phyloP scores from a whole-genome alignment of 306 rosid species.

The Oemleria cerasiformis region DNA sequence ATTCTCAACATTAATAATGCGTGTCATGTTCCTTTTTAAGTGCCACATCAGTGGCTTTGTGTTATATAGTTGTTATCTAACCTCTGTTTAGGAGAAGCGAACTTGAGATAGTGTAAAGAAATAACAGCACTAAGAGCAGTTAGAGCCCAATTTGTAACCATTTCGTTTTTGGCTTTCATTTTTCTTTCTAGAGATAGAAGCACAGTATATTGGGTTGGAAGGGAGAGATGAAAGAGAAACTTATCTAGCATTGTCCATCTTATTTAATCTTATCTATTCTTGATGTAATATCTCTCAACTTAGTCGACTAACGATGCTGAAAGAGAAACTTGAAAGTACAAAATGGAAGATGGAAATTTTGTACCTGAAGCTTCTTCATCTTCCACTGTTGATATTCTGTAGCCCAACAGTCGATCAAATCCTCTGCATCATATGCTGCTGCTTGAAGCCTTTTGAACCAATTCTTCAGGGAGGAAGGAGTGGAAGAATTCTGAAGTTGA shows the following conservation, averaged over 20 bases:
- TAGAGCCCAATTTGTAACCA: too few species aligned
- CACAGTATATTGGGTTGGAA: too few species aligned
- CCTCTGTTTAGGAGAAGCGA: too few species aligned
- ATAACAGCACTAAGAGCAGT: too few species aligned
- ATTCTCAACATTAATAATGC: too few species aligned
- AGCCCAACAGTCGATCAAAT: slow-evolving; percentile 12
- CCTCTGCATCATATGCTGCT: slow-evolving; percentile 14
- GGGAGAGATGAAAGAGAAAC: too few species aligned
- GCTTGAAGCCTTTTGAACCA: neutral
- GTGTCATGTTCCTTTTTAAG: too few species aligned
- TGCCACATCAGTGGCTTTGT: too few species aligned
- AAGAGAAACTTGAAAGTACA: neutral
- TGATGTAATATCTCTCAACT: slow-evolving; percentile 1
- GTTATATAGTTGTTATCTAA: too few species aligned
- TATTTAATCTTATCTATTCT: neutral
- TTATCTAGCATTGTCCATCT: neutral
- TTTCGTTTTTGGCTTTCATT: too few species aligned
- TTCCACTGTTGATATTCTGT: neutral
- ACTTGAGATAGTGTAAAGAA: too few species aligned
- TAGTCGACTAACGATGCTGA: neutral
- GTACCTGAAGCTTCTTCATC: slow-evolving; percentile 11
- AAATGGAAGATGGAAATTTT: neutral
- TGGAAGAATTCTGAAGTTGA: neutral
- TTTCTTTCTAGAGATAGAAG: too few species aligned
- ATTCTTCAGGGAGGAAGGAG: neutral